Base-by-base conservation (phyloP, 1,284 basidiomycete species). In the Porogramme epimiltina region DNA sequence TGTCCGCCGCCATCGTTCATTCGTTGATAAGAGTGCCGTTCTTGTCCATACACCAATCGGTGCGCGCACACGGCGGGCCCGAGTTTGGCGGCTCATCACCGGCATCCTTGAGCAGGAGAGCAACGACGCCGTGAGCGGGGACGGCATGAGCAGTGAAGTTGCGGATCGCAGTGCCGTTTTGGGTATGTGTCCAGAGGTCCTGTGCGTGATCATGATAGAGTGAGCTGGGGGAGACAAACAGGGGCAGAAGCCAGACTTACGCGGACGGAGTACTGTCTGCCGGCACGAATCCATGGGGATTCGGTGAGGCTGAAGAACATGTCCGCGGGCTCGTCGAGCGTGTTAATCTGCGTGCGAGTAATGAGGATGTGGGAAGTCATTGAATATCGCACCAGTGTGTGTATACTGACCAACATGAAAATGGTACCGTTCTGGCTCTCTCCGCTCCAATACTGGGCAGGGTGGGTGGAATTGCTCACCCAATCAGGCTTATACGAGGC, bases 131-230 rank as follows among this genome's bases (percentile, higher is more conserved):
- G 58, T 88, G 87, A 8, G 84, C 62, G 2, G 85, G 84, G 13
- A 89, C 82, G 15, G 66, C 69, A 6, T 71, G 55, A 2, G 75
- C 81, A 1, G 84, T 89, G 54, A 86, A 75, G 66, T 80, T 85
- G 20, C 87, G 76, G 10, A 83, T 72, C 1, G 80, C 81, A 0
- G 82, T 87, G 5, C 84, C 84, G 62, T 87, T 87, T 59, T 84
- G 70, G 9, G 83, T 85, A 63, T 87, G 85, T 6, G 80, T 63
- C 85, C 85, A 87, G 1, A 87, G 71, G 58, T 87, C 85, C 85
- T 87, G 19, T n/a, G n/a, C n/a, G n/a, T n/a, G n/a, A n/a, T n/a
- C n/a, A n/a, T n/a, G n/a, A n/a, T n/a, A n/a, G n/a, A n/a, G n/a
- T n/a, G n/a, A n/a, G n/a, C n/a, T n/a, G n/a, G 33, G 24, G 19